These are phyloP conservation scores for Monilinia fructigena DNA, from an alignment of 2,329 filamentous ascomycete species.

Conservation along the genomic window DNA sequence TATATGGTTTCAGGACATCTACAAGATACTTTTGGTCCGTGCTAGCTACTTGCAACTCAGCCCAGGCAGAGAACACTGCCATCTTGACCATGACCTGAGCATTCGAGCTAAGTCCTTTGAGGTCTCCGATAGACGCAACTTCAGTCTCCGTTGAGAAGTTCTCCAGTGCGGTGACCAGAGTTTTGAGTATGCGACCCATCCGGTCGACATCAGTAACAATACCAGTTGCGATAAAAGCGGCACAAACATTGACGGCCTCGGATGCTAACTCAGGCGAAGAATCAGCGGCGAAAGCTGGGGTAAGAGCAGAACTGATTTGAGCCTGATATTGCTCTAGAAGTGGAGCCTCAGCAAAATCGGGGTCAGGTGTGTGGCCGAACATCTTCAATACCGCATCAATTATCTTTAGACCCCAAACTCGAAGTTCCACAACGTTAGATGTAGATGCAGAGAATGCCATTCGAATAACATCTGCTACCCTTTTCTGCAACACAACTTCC, in stretches of 20 bases:
- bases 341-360: slow-evolving; percentile 96
- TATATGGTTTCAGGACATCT: slow-evolving; percentile 85
- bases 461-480: slow-evolving; percentile 86
- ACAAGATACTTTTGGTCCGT: slow-evolving; percentile 86
- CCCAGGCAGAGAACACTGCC: slow-evolving; percentile 95
- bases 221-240: slow-evolving; percentile 94
- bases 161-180: slow-evolving; percentile 84
- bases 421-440: slow-evolving; percentile 82
- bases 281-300: slow-evolving; percentile 91
- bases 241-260: slow-evolving; percentile 94
- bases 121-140: slow-evolving; percentile 84
- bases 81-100: slow-evolving; percentile 98
- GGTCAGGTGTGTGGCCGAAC: slow-evolving; percentile 93
- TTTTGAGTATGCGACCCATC: slow-evolving; percentile 98
- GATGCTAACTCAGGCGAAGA: slow-evolving; percentile 94
- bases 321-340: slow-evolving; percentile 97
- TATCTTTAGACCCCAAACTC: slow-evolving; percentile 89
- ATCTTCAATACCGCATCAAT: slow-evolving; percentile 92
- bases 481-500: slow-evolving; percentile 74
- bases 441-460: slow-evolving; percentile 98
- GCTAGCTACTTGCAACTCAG: slow-evolving; percentile 92
- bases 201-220: slow-evolving; percentile 96
- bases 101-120: slow-evolving; percentile 90
- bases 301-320: slow-evolving; percentile 94
- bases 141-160: slow-evolving; percentile 84